These are phyloP conservation scores for Leucocoprinus sp. DNA, from an alignment of 768 basidiomycete genomes.

Conservation along the genomic window DNA sequence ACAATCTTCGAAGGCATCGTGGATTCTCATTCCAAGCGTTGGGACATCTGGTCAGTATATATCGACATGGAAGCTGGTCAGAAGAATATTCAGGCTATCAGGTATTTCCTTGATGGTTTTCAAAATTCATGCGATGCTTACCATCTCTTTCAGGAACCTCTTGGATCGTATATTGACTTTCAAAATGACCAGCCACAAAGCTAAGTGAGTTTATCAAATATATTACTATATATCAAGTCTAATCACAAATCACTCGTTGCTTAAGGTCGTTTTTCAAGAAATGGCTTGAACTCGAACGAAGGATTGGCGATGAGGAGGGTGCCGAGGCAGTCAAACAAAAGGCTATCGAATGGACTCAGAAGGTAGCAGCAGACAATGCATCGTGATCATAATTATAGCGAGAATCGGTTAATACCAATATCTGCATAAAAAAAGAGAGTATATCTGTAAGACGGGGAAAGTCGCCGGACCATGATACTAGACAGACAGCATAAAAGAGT, in stretches of 20 bases:
- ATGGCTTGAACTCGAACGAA: conserved; percentile 84
- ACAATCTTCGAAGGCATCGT: conserved; percentile 96
- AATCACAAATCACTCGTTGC: conserved; percentile 11
- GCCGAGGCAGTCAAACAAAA: conserved; percentile 74
- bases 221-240: conserved; percentile 5
- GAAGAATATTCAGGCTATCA: conserved; percentile 67
- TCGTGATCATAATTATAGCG: conserved; percentile 21
- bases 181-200: conserved; percentile 93
- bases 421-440: conserved; percentile 16
- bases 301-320: conserved; percentile 82
- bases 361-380: conserved; percentile 18
- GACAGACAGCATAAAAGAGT: conserved; percentile 24
- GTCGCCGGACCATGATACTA: conserved; percentile 13
- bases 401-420: conserved; percentile 13
- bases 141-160: conserved; percentile 48
- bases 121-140: neutral
- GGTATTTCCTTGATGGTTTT: conserved; percentile 34
- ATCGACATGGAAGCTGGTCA: conserved; percentile 91
- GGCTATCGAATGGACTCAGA: conserved; percentile 86
- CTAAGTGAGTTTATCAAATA: conserved; percentile 59
- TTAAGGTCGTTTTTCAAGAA: conserved; percentile 92
- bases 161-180: conserved; percentile 75
- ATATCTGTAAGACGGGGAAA: conserved; percentile 27
- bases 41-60: conserved; percentile 95
- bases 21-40: conserved; percentile 90